Base-by-base conservation (phyloP, 257 asterid genomes). In the Nicotiana otophora region DNA sequence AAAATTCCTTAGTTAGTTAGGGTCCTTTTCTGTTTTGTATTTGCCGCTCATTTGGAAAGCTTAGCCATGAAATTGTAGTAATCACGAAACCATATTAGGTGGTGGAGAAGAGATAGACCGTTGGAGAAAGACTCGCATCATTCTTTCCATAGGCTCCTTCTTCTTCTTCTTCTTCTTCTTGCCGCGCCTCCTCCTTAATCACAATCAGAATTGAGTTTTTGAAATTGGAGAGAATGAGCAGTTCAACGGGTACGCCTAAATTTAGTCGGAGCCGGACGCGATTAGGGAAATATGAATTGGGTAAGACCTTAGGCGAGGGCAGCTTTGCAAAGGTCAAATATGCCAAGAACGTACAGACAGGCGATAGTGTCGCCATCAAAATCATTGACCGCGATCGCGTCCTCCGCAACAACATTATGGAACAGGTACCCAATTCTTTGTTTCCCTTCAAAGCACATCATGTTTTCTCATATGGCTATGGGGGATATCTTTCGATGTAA, bases 231-330 rank as follows among this genome's bases (percentile, higher is more conserved):
- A 87, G 51, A 81, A 87, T 90, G 93, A 89, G 88, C 87, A 79
- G 10, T 30, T 74, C 80, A 30, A 1, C 72, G 60, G 63, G 28
- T 42, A 81, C 78, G 76, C 33, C 81, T 11, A 42, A 42, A 42
- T 42, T 72, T 42, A 42, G 20, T 55, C 68, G 80, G 10, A 90
- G 86, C 3, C 81, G 93, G 39, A 90, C 91, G 39, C 90, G 92
- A 36, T 97, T 94, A 7, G 97, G 98, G 5, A 90, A 88, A 72
- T 94, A 94, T 60, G 95, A 92, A 82, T 85, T 92, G 10, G 97
- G 97, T n/a, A 90, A 85, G 87, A 94, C 97, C 4, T 87, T 93
- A 2, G 98, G 98, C 0, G 96, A 89, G 83, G 98, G 97, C 30
- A 87, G 93, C 78, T 94, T 89, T 85, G 97, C 93, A 16, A 94